Conservation (phyloP, 2,329 filamentous ascomycete genomes). For the Fusarium heterosporum region DNA sequence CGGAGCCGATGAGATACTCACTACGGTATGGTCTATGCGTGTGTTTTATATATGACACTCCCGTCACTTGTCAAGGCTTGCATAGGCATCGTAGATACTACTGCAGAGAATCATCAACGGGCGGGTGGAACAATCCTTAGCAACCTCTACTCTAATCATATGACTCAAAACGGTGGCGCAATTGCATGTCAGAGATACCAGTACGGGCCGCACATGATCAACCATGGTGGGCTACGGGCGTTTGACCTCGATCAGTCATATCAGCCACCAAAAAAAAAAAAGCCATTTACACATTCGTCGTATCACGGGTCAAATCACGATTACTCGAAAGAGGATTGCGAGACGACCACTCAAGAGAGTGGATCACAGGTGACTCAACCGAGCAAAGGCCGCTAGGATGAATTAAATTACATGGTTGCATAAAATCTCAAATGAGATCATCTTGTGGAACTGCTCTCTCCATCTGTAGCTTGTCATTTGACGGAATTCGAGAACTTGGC, state of each 20-base stretch:
- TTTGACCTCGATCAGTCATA: conserved; percentile 21
- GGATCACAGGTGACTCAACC: not conserved
- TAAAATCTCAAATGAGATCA: conserved; percentile 39
- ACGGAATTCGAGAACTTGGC: conserved; percentile 28
- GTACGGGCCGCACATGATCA: conserved; percentile 34
- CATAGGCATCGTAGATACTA: not conserved
- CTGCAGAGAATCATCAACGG: conserved; percentile 17
- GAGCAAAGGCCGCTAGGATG: conserved; percentile 16
- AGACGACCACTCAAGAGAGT: conserved; percentile 22
- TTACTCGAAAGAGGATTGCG: conserved; percentile 27
- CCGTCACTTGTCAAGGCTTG: not conserved
- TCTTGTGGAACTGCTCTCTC: conserved; percentile 34
- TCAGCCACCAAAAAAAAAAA: conserved; percentile 10
- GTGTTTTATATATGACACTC: not conserved
- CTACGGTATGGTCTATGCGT: not conserved
- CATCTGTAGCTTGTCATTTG: conserved; percentile 31
- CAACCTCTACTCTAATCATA: conserved; percentile 30
- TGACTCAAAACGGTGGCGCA: conserved; percentile 35
- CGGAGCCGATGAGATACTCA: not conserved
- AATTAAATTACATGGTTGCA: conserved; percentile 35
- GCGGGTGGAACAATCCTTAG: conserved; percentile 17
- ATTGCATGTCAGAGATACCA: conserved; percentile 10
- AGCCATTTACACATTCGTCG: too few relatives aligned
- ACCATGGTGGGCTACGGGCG: conserved; percentile 12
- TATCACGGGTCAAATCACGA: conserved; percentile 43